phyloP scores from a whole-genome alignment of 2,329 filamentous ascomycete species.

The Fusarium musae region DNA sequence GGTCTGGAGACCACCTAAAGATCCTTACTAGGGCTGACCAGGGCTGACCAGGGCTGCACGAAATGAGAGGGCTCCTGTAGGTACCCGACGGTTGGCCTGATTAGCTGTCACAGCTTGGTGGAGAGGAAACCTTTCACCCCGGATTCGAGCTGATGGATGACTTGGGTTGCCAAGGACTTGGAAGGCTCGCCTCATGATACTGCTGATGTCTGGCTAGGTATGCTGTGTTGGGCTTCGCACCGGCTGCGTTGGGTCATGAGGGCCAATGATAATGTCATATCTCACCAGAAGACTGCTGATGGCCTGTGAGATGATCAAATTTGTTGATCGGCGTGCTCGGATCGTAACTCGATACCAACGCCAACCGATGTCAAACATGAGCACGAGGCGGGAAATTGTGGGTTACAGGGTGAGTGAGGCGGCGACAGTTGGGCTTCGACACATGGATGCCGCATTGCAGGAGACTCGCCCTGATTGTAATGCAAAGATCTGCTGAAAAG shows the following conservation, averaged over 20 bases:
- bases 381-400: constrained; percentile 28
- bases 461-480: neutral
- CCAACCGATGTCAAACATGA: constrained; percentile 29
- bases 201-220: constrained; percentile 16
- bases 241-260: constrained; percentile 22
- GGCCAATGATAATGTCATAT: constrained; percentile 9
- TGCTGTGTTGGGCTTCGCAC: constrained; percentile 13
- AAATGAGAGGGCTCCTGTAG: constrained; percentile 35
- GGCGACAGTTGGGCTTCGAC: constrained; percentile 7
- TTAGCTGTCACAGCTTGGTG: constrained; percentile 41
- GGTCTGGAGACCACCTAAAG: constrained; percentile 21
- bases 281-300: neutral
- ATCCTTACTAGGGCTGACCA: constrained; percentile 39
- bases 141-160: constrained; percentile 37
- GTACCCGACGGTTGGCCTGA: constrained; percentile 31
- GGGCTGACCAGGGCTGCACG: constrained; percentile 39
- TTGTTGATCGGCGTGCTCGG: constrained; percentile 37
- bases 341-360: constrained; percentile 36
- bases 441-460: neutral
- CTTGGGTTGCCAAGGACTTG: constrained; percentile 9
- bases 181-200: constrained; percentile 18
- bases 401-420: constrained; percentile 10
- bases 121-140: constrained; percentile 39
- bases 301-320: constrained; percentile 8
- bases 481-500: constrained; percentile 5